Conservation (phyloP, 1,284 basidiomycete genomes). For the Moesziomyces antarcticus region DNA sequence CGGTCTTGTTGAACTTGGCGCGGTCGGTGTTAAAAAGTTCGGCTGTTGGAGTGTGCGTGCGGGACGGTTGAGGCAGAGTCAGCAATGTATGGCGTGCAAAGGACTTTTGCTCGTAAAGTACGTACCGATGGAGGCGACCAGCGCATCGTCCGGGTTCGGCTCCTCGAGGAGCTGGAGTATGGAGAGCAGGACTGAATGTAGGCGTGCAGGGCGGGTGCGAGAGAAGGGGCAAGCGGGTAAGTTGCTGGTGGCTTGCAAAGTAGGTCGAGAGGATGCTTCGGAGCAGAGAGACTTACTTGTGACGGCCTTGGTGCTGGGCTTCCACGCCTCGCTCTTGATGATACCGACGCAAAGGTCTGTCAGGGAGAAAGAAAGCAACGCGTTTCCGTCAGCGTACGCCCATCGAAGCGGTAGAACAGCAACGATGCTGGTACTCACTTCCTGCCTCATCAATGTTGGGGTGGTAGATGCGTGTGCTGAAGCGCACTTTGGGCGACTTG, state of each 20-base stretch:
- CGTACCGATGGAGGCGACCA: slow-evolving; percentile 65
- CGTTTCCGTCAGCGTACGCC: not conserved
- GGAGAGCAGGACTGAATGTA: slow-evolving; percentile 54
- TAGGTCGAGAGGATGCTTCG: no score
- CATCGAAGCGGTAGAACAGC: not conserved
- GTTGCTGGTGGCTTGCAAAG: no score
- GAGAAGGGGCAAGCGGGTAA: not conserved
- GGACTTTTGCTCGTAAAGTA: not conserved
- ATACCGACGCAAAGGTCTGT: slow-evolving; percentile 62
- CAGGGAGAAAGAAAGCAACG: not conserved
- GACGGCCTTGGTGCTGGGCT: slow-evolving; percentile 65
- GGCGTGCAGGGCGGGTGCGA: not conserved
- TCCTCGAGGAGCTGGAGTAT: slow-evolving; percentile 63
- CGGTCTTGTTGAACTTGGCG: slow-evolving; percentile 56
- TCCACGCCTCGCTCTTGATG: slow-evolving; percentile 67
- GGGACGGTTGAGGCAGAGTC: not conserved
- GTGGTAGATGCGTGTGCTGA: slow-evolving; percentile 65
- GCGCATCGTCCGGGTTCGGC: slow-evolving; percentile 64
- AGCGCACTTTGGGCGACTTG: slow-evolving; percentile 66
- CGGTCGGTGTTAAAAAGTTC: slow-evolving; percentile 62
- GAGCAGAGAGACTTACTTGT: slow-evolving; percentile 49
- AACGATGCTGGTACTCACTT: slow-evolving; percentile 38
- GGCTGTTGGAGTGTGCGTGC: slow-evolving; percentile 28
- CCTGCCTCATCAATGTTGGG: slow-evolving; percentile 67
- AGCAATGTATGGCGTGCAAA: no score